These are phyloP conservation scores for Lunasporangiospora selenospora DNA, from an alignment of 192 early-diverging fungal genomes.

Conservation along the genomic window DNA sequence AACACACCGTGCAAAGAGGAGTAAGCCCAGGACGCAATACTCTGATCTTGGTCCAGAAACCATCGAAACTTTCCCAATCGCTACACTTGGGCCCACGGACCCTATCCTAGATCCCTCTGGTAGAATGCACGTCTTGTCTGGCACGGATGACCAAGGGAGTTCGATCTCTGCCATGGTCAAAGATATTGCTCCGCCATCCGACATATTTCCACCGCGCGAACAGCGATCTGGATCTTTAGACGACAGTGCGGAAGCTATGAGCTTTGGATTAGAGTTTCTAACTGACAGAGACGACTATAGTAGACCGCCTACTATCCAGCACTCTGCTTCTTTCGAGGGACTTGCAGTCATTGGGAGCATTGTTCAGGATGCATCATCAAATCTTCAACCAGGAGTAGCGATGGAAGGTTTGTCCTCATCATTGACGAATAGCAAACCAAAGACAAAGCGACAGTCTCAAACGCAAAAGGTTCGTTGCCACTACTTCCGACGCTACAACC, in stretches of 20 bases:
- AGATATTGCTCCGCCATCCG: background rate
- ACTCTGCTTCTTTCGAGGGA: background rate
- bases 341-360: background rate
- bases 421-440: background rate
- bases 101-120: too few relatives aligned
- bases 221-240: background rate
- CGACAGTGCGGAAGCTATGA: background rate
- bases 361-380: background rate
- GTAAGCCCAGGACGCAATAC: slow-evolving; percentile 7
- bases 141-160: too few relatives aligned
- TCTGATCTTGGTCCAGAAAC: too few relatives aligned
- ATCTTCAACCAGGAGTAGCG: background rate
- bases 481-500: too few relatives aligned
- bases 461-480: too few relatives aligned
- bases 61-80: too few relatives aligned
- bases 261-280: background rate
- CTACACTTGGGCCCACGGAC: too few relatives aligned
- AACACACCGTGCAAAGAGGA: slow-evolving; percentile 18
- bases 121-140: too few relatives aligned
- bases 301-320: background rate
- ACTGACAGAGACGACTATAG: background rate
- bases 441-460: too few relatives aligned
- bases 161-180: background rate
- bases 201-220: background rate
- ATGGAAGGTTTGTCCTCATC: slow-evolving; percentile 5